Conservation (phyloP, 169 alveolate genomes). For the Cryptosporidium parvum region DNA sequence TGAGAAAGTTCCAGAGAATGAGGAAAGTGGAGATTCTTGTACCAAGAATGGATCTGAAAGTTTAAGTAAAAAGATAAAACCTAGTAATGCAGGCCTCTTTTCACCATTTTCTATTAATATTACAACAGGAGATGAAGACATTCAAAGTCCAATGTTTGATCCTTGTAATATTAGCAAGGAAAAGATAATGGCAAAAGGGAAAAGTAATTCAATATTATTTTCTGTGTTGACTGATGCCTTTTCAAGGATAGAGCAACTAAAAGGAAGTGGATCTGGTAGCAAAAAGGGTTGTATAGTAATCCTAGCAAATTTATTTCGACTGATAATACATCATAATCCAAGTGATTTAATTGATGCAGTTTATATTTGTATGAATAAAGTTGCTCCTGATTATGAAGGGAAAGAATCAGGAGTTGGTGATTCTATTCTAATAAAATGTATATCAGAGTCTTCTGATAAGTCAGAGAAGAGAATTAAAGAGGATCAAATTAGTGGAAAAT, state of each 20-base stretch:
- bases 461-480: slow-evolving; percentile 92
- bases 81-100: slow-evolving; percentile 1
- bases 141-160: slow-evolving; percentile 67
- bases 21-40: not conserved
- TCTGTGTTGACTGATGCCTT: slow-evolving; percentile 83
- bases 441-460: slow-evolving; percentile 94
- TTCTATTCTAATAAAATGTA: slow-evolving; percentile 92
- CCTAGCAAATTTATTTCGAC: slow-evolving; percentile 81
- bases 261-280: slow-evolving; percentile 90
- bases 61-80: not conserved
- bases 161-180: slow-evolving; percentile 33
- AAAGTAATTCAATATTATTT: slow-evolving; percentile 71
- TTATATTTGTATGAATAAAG: slow-evolving; percentile 84
- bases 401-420: slow-evolving; percentile 97
- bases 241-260: slow-evolving; percentile 85
- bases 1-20: slow-evolving; percentile 4
- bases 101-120: slow-evolving; percentile 58
- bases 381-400: slow-evolving; percentile 96
- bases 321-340: slow-evolving; percentile 87
- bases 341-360: slow-evolving; percentile 85
- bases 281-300: slow-evolving; percentile 85
- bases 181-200: slow-evolving; percentile 6
- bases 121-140: slow-evolving; percentile 19
- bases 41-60: not conserved
- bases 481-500: slow-evolving; percentile 82